A percentile compares a stretch with the other conserved stretches of the same genome.
Conservation (phyloP, 129 eudicot genomes). For the Lactuca sativa region DNA sequence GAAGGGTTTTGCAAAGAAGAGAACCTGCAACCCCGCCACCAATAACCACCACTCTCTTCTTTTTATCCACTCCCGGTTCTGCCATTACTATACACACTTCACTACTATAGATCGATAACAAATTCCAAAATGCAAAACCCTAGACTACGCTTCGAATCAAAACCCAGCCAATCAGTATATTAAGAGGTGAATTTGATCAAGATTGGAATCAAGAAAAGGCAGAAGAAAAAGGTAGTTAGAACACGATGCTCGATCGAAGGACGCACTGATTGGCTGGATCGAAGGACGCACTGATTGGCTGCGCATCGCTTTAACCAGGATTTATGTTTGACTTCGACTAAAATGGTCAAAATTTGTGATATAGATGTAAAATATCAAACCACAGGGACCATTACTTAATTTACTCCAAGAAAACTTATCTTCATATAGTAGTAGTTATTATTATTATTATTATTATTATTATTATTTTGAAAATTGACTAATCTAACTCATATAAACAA, state of each 20-base stretch:
- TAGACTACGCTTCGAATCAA: constrained; percentile 13
- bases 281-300: constrained; percentile 15
- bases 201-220: background rate
- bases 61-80: constrained; percentile 23
- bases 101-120: background rate
- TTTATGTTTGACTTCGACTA: constrained; percentile 3
- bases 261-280: constrained; percentile 8
- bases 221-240: constrained; percentile 1
- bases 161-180: constrained; percentile 3
- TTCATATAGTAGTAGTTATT: too few relatives aligned
- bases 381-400: too few relatives aligned
- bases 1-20: constrained; percentile 55
- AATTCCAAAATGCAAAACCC: constrained; percentile 21
- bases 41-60: constrained; percentile 64
- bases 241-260: constrained; percentile 11
- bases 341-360: background rate
- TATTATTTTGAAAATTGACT: too few relatives aligned
- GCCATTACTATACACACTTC: constrained; percentile 26
- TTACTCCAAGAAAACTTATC: too few relatives aligned
- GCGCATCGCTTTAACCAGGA: constrained; percentile 17
- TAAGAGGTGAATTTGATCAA: constrained; percentile 12
- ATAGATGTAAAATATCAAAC: background rate
- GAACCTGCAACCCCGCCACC: constrained; percentile 87
- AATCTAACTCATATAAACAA: too few relatives aligned
- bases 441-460: too few relatives aligned